Conservation (phyloP, 179 eudicot species). For the Monotropa hypopitys region DNA sequence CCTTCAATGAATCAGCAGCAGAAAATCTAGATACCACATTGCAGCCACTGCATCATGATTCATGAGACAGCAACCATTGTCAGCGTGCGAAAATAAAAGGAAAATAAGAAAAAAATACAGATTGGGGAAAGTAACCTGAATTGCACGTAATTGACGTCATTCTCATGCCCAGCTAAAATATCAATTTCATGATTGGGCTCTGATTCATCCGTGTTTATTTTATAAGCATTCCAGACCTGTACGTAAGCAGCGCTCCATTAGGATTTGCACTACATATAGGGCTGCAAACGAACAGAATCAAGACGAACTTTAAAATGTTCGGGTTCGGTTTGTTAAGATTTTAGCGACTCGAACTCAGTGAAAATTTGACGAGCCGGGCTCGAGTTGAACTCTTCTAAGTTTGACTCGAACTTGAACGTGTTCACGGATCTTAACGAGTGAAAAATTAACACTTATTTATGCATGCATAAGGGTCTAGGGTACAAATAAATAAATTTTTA, state of each 20-base stretch:
- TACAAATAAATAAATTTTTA: no score
- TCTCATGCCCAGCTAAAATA: conserved; percentile 88
- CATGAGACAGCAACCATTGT: background rate
- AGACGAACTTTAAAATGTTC: no score
- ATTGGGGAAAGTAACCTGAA: conserved; percentile 54
- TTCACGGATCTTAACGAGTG: no score
- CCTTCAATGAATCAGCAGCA: conserved; percentile 36
- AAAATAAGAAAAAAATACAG: background rate
- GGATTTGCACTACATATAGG: background rate
- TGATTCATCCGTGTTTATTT: conserved; percentile 41
- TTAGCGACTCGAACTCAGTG: no score
- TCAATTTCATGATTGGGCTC: conserved; percentile 89
- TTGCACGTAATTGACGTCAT: conserved; percentile 96
- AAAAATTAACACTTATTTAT: no score
- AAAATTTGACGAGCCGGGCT: no score
- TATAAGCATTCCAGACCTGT: conserved; percentile 95
- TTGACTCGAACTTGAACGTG: no score
- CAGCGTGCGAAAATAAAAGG: background rate
- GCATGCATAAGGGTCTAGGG: no score
- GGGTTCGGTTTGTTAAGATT: no score
- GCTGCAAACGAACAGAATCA: no score
- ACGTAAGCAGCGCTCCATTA: conserved; percentile 13
- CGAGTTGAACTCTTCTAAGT: no score
- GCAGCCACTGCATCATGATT: conserved; percentile 64
- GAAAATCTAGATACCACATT: conserved; percentile 65